Percentiles rank a stretch among this genome's conserved stretches.
These are phyloP conservation scores for Chloranthus sessilifolius DNA, from an alignment of 164 flowering plant species.

Conservation along the genomic window DNA sequence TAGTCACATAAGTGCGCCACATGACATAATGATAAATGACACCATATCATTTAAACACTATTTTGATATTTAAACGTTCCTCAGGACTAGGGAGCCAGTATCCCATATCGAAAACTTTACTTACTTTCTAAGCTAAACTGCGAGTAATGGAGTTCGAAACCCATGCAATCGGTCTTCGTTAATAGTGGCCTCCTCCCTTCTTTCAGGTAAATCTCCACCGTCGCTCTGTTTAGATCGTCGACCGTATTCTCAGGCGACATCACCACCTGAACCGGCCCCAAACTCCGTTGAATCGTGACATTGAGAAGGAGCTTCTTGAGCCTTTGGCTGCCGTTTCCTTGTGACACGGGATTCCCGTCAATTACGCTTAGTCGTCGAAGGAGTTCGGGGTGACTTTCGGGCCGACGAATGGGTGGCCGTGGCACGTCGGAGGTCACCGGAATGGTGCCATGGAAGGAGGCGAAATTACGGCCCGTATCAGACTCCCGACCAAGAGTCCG, in stretches of 20 bases:
- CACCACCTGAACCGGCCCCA: constrained; percentile 59
- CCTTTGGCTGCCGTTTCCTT: constrained; percentile 1
- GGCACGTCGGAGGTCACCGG: neutral
- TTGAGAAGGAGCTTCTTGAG: constrained; percentile 51
- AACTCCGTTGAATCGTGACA: constrained; percentile 57
- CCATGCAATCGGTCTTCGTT: constrained; percentile 27
- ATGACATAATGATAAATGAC: too few relatives aligned
- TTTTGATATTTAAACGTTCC: too few relatives aligned
- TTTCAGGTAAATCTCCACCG: constrained; percentile 36
- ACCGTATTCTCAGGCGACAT: constrained; percentile 51
- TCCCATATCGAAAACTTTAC: too few relatives aligned
- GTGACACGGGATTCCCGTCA: neutral
- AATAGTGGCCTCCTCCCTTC: constrained; percentile 66
- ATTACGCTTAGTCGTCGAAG: neutral
- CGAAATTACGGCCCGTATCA: neutral
- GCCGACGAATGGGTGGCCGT: constrained; percentile 1
- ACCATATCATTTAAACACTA: too few relatives aligned
- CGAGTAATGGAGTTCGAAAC: constrained; percentile 64
- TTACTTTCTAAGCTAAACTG: constrained; percentile 59
- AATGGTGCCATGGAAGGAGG: neutral
- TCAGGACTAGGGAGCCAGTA: too few relatives aligned
- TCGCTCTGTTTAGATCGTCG: constrained; percentile 43
- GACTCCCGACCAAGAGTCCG: constrained; percentile 1
- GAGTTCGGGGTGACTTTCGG: constrained; percentile 14
- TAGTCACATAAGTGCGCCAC: too few relatives aligned